Conservation (phyloP, 2,329 filamentous ascomycete species). For the Aureobasidium uvarum region DNA sequence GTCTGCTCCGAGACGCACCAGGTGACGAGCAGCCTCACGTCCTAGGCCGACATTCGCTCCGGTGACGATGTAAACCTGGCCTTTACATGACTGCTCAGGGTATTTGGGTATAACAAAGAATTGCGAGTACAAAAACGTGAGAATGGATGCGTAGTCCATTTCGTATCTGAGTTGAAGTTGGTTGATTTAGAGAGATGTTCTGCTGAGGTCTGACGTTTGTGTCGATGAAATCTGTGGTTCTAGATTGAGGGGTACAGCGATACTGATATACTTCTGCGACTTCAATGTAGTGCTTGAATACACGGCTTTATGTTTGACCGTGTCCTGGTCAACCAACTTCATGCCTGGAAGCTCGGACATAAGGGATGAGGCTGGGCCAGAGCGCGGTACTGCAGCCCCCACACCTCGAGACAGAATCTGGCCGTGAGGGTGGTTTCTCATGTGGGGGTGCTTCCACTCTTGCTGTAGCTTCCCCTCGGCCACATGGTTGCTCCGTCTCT, state of each 20-base stretch:
- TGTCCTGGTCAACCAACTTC: neutral
- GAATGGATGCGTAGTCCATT: conserved; percentile 22
- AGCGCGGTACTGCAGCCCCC: neutral
- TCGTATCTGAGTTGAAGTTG: neutral
- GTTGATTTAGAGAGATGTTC: too few species aligned
- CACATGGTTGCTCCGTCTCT: conserved; percentile 6
- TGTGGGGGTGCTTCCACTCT: neutral
- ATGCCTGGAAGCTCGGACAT: conserved; percentile 9
- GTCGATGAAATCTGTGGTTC: neutral
- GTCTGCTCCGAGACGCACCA: conserved; percentile 42
- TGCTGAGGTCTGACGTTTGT: neutral
- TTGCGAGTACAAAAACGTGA: conserved; percentile 43
- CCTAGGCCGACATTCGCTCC: conserved; percentile 52
- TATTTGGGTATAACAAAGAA: conserved; percentile 42
- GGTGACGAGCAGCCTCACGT: conserved; percentile 47
- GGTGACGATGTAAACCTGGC: conserved; percentile 49
- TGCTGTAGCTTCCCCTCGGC: neutral
- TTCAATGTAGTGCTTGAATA: neutral
- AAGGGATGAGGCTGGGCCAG: neutral
- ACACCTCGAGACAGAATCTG: neutral
- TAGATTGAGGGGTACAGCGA: neutral
- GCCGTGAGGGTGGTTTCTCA: neutral
- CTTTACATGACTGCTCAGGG: conserved; percentile 38
- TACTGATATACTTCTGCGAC: neutral
- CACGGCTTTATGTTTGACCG: conserved; percentile 13